A percentile compares a stretch with the other conserved stretches of the same genome.
phyloP scores from a whole-genome alignment of 2,329 filamentous ascomycete genomes.

The Hirsutella thompsonii region DNA sequence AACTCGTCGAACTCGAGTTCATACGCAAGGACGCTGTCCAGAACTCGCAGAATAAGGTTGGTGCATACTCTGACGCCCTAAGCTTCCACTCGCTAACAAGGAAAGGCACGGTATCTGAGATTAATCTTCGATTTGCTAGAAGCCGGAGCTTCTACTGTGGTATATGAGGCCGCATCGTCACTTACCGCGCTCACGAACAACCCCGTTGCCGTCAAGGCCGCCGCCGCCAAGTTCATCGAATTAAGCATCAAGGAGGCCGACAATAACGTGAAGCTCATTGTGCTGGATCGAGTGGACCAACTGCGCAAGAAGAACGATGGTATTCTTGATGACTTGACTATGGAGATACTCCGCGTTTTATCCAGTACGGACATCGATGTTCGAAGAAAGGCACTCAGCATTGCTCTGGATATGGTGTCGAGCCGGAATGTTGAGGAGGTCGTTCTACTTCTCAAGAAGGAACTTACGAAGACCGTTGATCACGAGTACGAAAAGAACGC shows the following conservation, averaged over 20 bases:
- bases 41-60: constrained; percentile 85
- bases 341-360: constrained; percentile 92
- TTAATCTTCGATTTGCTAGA: constrained; percentile 95
- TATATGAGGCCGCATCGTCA: constrained; percentile 94
- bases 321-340: constrained; percentile 82
- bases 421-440: constrained; percentile 99
- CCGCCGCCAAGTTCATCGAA: constrained; percentile 91
- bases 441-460: constrained; percentile 90
- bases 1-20: constrained; percentile 91
- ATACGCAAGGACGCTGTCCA: constrained; percentile 95
- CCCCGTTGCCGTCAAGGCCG: constrained; percentile 93
- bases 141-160: constrained; percentile 82
- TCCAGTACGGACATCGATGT: constrained; percentile 96
- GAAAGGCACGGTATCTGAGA: constrained; percentile 72
- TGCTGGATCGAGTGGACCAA: constrained; percentile 85
- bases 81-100: constrained; percentile 12
- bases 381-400: constrained; percentile 74
- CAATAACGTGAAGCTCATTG: constrained; percentile 98
- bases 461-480: constrained; percentile 92
- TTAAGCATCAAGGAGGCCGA: constrained; percentile 94
- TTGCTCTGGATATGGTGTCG: constrained; percentile 94
- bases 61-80: constrained; percentile 10
- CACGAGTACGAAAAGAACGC: constrained; percentile 98
- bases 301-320: constrained; percentile 80
- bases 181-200: constrained; percentile 90